Evolutionary conservation across 1,284 basidiomycete genomes (phyloP).

Genomic region (Tilletia walkeri): DNA sequence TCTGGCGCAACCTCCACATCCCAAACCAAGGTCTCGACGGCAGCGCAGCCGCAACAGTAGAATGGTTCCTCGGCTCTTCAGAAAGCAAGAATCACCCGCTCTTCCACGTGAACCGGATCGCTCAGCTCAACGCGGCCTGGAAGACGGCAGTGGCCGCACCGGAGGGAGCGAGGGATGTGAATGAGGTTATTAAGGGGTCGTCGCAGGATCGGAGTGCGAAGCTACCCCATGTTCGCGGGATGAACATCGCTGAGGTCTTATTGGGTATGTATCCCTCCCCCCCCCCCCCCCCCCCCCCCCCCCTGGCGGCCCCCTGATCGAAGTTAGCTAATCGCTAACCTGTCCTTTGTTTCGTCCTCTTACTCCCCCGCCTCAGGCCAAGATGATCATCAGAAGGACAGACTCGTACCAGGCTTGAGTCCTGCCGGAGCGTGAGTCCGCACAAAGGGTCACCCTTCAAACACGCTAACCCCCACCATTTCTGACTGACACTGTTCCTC

Average conservation of each 20-base stretch:
- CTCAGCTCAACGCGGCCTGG: slow-evolving; percentile 45
- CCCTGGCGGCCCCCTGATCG: no score
- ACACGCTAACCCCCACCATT: no score
- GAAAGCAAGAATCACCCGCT: slow-evolving; percentile 41
- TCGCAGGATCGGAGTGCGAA: slow-evolving; percentile 28
- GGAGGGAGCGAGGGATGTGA: slow-evolving; percentile 17
- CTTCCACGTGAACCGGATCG: slow-evolving; percentile 43
- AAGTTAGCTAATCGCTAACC: no score
- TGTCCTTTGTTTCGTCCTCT: no score
- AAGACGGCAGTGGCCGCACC: slow-evolving; percentile 30
- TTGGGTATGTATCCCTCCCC: slow-evolving; percentile 17
- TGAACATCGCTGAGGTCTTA: slow-evolving; percentile 33
- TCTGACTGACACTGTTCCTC: no score
- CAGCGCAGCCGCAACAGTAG: slow-evolving; percentile 33
- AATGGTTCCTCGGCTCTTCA: slow-evolving; percentile 33
- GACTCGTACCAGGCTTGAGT: slow-evolving; percentile 29
- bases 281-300: background rate
- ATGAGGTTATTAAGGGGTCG: slow-evolving; percentile 41
- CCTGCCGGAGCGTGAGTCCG: slow-evolving; percentile 24
- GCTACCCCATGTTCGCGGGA: slow-evolving; percentile 31
- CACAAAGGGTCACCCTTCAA: no score
- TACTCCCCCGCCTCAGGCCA: slow-evolving; percentile 26
- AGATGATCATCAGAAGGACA: slow-evolving; percentile 31
- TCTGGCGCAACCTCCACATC: slow-evolving; percentile 40
- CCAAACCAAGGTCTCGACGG: slow-evolving; percentile 26